Percentiles rank a stretch among this genome's conserved stretches.
Conservation (phyloP, 306 rosid genomes). For the Glycine latifolia region DNA sequence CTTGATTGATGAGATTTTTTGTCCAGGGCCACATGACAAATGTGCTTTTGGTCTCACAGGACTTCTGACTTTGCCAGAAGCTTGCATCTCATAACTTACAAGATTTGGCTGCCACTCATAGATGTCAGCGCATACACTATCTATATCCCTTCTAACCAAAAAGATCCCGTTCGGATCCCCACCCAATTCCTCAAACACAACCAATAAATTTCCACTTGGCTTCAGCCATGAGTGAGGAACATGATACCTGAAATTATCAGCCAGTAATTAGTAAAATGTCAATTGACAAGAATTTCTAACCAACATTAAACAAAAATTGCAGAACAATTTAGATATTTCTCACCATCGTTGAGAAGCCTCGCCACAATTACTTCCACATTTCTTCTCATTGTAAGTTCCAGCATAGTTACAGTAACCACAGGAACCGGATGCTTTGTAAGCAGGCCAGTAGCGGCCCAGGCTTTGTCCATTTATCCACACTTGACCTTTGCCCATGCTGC, state of each 20-base stretch:
- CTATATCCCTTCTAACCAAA: slow-evolving; percentile 86
- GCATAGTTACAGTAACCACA: slow-evolving; percentile 78
- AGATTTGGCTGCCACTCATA: slow-evolving; percentile 98
- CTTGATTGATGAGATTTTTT: slow-evolving; percentile 84
- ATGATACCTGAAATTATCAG: slow-evolving; percentile 79
- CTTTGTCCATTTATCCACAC: slow-evolving; percentile 88
- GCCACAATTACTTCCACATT: slow-evolving; percentile 79
- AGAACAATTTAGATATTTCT: slow-evolving; percentile 40
- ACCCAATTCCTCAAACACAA: slow-evolving; percentile 86
- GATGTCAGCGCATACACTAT: slow-evolving; percentile 85
- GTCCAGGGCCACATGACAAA: slow-evolving; percentile 82
- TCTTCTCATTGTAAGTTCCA: slow-evolving; percentile 79
- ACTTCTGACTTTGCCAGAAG: slow-evolving; percentile 72
- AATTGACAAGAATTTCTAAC: slow-evolving; percentile 12
- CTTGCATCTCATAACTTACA: slow-evolving; percentile 77
- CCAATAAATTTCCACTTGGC: slow-evolving; percentile 87
- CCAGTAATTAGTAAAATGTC: slow-evolving; percentile 9
- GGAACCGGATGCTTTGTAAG: slow-evolving; percentile 88
- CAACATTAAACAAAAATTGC: slow-evolving; percentile 25
- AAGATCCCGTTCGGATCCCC: slow-evolving; percentile 90
- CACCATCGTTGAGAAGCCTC: slow-evolving; percentile 98
- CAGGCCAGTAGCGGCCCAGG: slow-evolving; percentile 96
- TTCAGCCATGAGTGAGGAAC: slow-evolving; percentile 95
- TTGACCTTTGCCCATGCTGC: slow-evolving; percentile 97
- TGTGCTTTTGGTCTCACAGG: slow-evolving; percentile 89